Conservation (phyloP, 2,329 filamentous ascomycete species). For the Fusarium vanettenii region DNA sequence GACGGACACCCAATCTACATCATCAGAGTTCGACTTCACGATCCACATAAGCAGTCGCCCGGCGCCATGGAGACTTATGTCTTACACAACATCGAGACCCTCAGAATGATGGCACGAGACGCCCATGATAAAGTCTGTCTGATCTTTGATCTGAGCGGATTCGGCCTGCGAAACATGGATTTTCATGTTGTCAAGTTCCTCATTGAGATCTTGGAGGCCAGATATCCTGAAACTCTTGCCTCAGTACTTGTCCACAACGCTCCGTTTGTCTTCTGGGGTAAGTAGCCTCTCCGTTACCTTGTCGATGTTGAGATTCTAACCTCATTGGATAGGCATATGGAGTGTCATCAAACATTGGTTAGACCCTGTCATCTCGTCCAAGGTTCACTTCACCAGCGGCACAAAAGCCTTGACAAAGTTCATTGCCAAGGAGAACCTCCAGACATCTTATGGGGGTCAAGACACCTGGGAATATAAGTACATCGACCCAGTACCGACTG, state of each 20-base stretch:
- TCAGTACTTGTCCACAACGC: slow-evolving; percentile 79
- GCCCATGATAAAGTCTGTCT: slow-evolving; percentile 50
- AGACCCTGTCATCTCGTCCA: slow-evolving; percentile 78
- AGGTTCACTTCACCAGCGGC: slow-evolving; percentile 76
- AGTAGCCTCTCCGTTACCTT: not conserved
- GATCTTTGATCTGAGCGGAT: slow-evolving; percentile 79
- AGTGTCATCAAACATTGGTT: slow-evolving; percentile 80
- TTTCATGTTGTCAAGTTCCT: slow-evolving; percentile 82
- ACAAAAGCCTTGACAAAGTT: slow-evolving; percentile 71
- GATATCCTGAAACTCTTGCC: slow-evolving; percentile 80
- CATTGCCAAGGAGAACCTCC: slow-evolving; percentile 65
- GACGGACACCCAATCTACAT: slow-evolving; percentile 51
- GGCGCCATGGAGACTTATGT: slow-evolving; percentile 52
- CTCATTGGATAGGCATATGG: slow-evolving; percentile 52
- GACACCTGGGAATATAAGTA: slow-evolving; percentile 76
- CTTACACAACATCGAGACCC: slow-evolving; percentile 54
- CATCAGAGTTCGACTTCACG: slow-evolving; percentile 45
- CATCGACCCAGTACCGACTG: slow-evolving; percentile 66
- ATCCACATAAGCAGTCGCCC: slow-evolving; percentile 46
- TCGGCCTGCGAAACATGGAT: slow-evolving; percentile 80
- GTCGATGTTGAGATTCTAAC: not conserved
- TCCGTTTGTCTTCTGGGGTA: slow-evolving; percentile 74
- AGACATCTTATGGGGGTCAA: slow-evolving; percentile 73
- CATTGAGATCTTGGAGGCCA: slow-evolving; percentile 82
- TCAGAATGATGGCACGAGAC: slow-evolving; percentile 42